Conservation (phyloP, 768 basidiomycete genomes). For the Rubroboletus satanas region DNA sequence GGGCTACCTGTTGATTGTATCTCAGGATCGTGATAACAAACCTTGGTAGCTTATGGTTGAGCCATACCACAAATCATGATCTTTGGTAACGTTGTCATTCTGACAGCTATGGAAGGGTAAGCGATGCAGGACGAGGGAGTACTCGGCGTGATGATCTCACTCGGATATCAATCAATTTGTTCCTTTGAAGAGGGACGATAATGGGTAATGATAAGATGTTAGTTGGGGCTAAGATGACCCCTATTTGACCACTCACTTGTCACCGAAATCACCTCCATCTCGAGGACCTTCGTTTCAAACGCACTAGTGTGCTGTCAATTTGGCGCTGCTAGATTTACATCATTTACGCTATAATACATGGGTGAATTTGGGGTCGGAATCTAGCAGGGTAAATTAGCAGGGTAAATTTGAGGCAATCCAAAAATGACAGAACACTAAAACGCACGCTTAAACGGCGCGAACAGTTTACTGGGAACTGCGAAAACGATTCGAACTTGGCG, state of each 20-base stretch:
- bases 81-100: conserved; percentile 17
- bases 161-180: neutral
- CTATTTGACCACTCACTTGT: conserved; percentile 22
- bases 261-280: conserved; percentile 32
- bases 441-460: conserved; percentile 35
- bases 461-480: conserved; percentile 38
- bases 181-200: neutral
- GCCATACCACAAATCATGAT: conserved; percentile 31
- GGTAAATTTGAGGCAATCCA: too few species aligned
- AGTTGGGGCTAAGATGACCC: neutral
- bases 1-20: too few species aligned
- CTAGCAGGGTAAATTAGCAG: neutral
- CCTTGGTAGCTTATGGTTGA: too few species aligned
- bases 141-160: neutral
- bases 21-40: too few species aligned
- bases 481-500: conserved; percentile 42
- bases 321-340: too few species aligned
- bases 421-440: too few species aligned
- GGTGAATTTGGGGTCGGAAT: neutral
- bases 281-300: conserved; percentile 39
- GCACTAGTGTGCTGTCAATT: too few species aligned
- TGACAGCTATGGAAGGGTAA: neutral
- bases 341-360: neutral
- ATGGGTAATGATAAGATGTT: too few species aligned
- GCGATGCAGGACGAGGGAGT: too few species aligned